These are phyloP conservation scores for Alopecurus myosuroides DNA, from an alignment of 176 grass and related monocot genomes.

Conservation along the genomic window DNA sequence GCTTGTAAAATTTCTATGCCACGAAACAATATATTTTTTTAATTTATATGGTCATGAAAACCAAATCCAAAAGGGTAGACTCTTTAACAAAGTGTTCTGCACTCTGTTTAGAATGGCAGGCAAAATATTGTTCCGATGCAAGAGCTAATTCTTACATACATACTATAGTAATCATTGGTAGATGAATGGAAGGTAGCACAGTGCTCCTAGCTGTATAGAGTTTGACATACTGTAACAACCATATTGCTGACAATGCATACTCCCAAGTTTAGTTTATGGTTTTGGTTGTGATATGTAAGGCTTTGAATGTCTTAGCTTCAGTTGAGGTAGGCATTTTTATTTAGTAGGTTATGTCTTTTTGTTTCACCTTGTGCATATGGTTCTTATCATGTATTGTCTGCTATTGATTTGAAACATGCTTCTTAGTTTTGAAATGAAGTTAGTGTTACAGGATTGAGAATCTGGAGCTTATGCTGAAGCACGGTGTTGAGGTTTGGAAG, in stretches of 20 bases:
- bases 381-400: not conserved
- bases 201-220: not conserved
- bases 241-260: not conserved
- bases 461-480: slow-evolving; percentile 84
- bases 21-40: not conserved
- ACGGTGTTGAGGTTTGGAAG: slow-evolving; percentile 93
- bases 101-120: slow-evolving; percentile 21
- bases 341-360: not conserved
- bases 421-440: slow-evolving; percentile 22
- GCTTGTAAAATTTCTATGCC: not conserved
- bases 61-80: not conserved
- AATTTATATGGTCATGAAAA: not conserved
- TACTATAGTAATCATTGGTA: not conserved
- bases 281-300: not conserved
- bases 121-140: not conserved
- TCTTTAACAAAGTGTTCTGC: not conserved
- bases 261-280: not conserved
- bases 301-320: slow-evolving; percentile 1
- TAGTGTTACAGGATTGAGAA: slow-evolving; percentile 85
- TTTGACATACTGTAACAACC: not conserved
- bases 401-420: not conserved
- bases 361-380: not conserved
- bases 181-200: not conserved
- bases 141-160: not conserved
- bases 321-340: not conserved